Percentiles rank a stretch among this genome's conserved stretches.
These are phyloP conservation scores for Pichia nanzhaoensis DNA, from an alignment of 805 yeast species.

Conservation along the genomic window DNA sequence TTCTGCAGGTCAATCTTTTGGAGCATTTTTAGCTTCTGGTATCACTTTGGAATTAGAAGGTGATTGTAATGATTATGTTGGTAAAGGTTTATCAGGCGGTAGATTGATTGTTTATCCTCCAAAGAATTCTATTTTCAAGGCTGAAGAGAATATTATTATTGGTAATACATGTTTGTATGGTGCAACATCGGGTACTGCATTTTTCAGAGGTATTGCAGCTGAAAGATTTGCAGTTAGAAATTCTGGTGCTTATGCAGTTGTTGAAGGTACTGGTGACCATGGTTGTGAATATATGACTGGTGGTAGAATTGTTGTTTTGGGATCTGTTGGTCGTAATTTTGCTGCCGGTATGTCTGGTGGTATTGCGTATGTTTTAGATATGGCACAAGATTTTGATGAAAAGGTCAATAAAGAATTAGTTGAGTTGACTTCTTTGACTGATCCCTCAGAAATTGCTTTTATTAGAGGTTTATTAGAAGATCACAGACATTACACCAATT, in stretches of 20 bases:
- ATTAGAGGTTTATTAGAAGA: constrained; percentile 90
- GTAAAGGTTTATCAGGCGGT: constrained; percentile 96
- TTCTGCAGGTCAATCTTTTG: constrained; percentile 97
- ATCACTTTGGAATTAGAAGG: constrained; percentile 93
- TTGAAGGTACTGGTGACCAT: constrained; percentile 96
- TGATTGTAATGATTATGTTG: constrained; percentile 97
- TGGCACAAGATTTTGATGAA: constrained; percentile 84
- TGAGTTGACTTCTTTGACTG: constrained; percentile 67
- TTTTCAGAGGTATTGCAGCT: constrained; percentile 95
- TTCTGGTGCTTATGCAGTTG: constrained; percentile 96
- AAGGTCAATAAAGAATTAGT: constrained; percentile 79
- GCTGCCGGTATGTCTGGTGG: constrained; percentile 99
- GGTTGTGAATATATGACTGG: constrained; percentile 99
- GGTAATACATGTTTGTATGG: constrained; percentile 98
- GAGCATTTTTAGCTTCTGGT: constrained; percentile 96
- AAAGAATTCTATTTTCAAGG: constrained; percentile 71
- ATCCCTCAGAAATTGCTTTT: constrained; percentile 90
- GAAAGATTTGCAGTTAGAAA: constrained; percentile 98
- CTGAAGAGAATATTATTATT: constrained; percentile 92
- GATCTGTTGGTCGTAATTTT: constrained; percentile 85
- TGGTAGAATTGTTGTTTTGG: constrained; percentile 92
- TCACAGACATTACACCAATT: constrained; percentile 90
- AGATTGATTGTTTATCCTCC: constrained; percentile 90
- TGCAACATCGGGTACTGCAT: constrained; percentile 92
- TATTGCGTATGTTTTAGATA: constrained; percentile 92